Percentiles rank a stretch among this genome's conserved stretches.
These are phyloP conservation scores for Carex sylvatica DNA, from an alignment of 202 grass and related monocot genomes.

Conservation along the genomic window DNA sequence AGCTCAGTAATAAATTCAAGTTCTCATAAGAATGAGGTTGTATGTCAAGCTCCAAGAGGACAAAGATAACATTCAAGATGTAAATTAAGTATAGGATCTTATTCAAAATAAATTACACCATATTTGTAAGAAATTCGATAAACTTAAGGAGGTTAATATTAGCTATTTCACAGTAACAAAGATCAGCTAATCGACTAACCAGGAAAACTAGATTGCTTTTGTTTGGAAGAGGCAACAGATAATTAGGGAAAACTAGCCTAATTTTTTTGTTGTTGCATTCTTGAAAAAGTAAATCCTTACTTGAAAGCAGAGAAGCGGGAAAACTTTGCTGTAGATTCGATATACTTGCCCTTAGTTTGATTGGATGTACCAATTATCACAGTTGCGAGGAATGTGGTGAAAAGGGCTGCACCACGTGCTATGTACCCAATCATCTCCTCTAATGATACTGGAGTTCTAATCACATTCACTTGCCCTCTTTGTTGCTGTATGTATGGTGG, in stretches of 20 bases:
- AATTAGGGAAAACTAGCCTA: neutral
- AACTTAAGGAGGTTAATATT: neutral
- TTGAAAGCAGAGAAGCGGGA: neutral
- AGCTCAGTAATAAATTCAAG: no score
- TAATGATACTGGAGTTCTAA: neutral
- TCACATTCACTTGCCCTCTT: neutral
- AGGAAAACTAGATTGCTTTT: neutral
- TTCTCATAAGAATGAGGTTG: no score
- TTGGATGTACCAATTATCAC: neutral
- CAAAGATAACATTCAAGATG: no score
- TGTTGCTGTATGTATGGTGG: neutral
- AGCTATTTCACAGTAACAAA: neutral
- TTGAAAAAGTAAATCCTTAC: slow-evolving; percentile 11
- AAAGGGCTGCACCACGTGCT: neutral
- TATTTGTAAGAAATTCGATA: neutral
- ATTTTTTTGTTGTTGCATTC: neutral
- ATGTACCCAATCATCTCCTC: neutral
- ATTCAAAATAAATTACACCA: neutral
- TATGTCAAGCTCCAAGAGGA: no score
- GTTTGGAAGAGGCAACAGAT: neutral
- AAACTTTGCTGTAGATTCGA: neutral
- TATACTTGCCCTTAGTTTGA: neutral
- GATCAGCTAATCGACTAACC: neutral
- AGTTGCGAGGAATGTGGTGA: neutral
- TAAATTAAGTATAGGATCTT: no score